Evolutionary conservation across 2,329 filamentous ascomycete genomes (phyloP).

Genomic region (Pezicula rhizophila): DNA sequence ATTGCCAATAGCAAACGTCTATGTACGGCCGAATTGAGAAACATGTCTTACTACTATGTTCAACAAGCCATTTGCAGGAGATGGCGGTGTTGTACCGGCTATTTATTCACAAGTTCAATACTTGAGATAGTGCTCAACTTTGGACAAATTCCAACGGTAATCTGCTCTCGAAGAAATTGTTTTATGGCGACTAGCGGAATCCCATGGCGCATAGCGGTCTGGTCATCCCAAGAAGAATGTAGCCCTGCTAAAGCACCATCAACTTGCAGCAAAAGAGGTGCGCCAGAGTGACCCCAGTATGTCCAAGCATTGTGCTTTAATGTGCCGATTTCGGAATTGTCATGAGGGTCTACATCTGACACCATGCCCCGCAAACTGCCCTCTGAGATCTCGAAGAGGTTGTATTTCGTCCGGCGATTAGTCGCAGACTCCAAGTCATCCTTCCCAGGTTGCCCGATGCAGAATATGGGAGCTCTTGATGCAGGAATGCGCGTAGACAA

Average conservation of each 20-base stretch:
- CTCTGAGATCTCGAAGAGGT: conserved; percentile 39
- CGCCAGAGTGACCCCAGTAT: conserved; percentile 51
- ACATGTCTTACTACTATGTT: too few relatives aligned
- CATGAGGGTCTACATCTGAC: conserved; percentile 35
- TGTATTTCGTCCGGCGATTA: conserved; percentile 29
- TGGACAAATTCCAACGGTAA: background rate
- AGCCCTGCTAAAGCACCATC: conserved; percentile 39
- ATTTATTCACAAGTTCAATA: too few relatives aligned
- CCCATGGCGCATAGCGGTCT: conserved; percentile 44
- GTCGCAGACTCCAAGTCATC: conserved; percentile 41
- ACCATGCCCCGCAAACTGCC: conserved; percentile 36
- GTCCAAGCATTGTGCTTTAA: conserved; percentile 50
- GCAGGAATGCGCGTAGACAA: background rate
- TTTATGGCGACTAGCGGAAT: conserved; percentile 38
- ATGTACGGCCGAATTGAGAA: too few relatives aligned
- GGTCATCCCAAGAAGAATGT: conserved; percentile 49
- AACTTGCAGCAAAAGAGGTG: conserved; percentile 36
- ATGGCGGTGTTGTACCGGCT: too few relatives aligned
- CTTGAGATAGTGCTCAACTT: background rate
- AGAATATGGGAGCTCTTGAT: conserved; percentile 16
- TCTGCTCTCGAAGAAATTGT: conserved; percentile 29
- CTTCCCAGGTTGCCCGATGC: conserved; percentile 34
- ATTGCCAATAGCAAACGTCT: too few relatives aligned
- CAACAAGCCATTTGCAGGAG: too few relatives aligned
- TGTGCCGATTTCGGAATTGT: conserved; percentile 46